Percentiles rank a stretch among this genome's conserved stretches.
These are phyloP conservation scores for Cerioporus squamosus DNA, from an alignment of 1,284 basidiomycete genomes.

Conservation along the genomic window DNA sequence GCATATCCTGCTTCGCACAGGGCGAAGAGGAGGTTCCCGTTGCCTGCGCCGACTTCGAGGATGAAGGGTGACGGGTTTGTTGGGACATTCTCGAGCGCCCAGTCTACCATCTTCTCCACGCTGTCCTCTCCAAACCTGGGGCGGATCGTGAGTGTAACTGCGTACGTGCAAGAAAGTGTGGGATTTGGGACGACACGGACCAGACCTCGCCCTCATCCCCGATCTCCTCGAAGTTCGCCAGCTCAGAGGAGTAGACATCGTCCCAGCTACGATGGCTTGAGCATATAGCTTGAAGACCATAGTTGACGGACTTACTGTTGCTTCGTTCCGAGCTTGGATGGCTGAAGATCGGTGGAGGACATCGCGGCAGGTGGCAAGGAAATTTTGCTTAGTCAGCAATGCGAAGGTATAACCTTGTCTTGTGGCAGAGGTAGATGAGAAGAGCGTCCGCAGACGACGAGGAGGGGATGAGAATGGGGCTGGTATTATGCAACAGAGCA, in stretches of 20 bases:
- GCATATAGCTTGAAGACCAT: no score
- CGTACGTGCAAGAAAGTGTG: not conserved
- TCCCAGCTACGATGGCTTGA: slow-evolving; percentile 61
- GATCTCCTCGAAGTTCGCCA: slow-evolving; percentile 78
- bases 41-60: slow-evolving; percentile 84
- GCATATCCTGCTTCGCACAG: slow-evolving; percentile 72
- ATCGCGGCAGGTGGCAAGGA: slow-evolving; percentile 24
- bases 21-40: slow-evolving; percentile 83
- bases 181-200: slow-evolving; percentile 42
- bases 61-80: slow-evolving; percentile 50
- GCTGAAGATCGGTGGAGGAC: slow-evolving; percentile 32
- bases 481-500: slow-evolving; percentile 24
- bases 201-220: slow-evolving; percentile 92
- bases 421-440: not conserved
- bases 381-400: slow-evolving; percentile 36
- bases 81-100: slow-evolving; percentile 59
- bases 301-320: slow-evolving; percentile 41
- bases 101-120: slow-evolving; percentile 81
- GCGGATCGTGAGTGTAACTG: not conserved
- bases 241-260: slow-evolving; percentile 69
- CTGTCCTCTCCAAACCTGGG: slow-evolving; percentile 85
- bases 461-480: slow-evolving; percentile 10
- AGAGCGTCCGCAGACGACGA: no score
- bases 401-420: not conserved
- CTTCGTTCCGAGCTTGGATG: slow-evolving; percentile 54